Evolutionary conservation across 257 asterid genomes (phyloP).

Genomic region (Solanum chilense): DNA sequence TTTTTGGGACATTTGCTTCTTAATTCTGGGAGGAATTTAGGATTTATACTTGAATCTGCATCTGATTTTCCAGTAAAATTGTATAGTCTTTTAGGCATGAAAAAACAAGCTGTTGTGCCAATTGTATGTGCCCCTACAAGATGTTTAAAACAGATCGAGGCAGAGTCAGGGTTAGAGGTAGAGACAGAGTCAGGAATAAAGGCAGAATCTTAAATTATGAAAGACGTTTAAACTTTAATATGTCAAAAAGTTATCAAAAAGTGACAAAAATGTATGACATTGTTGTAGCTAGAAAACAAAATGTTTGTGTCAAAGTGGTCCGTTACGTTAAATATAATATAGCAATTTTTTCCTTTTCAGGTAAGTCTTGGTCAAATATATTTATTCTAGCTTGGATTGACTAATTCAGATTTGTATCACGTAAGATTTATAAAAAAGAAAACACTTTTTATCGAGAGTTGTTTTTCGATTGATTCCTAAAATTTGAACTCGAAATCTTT

Average conservation of each 20-base stretch:
- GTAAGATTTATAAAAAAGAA: background rate
- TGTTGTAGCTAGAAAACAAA: background rate
- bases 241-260: background rate
- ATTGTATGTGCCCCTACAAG: constrained; percentile 35
- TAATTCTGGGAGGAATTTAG: constrained; percentile 3
- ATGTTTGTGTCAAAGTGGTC: background rate
- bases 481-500: background rate
- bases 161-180: too few relatives aligned
- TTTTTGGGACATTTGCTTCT: constrained; percentile 9
- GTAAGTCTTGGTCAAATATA: too few relatives aligned
- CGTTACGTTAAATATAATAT: background rate
- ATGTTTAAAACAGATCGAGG: background rate
- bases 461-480: background rate
- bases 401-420: background rate
- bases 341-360: background rate
- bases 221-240: background rate
- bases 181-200: too few relatives aligned
- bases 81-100: constrained; percentile 25
- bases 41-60: constrained; percentile 17
- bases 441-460: background rate
- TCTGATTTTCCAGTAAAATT: constrained; percentile 6
- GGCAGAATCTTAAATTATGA: too few relatives aligned
- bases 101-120: constrained; percentile 37
- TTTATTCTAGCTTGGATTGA: too few relatives aligned
- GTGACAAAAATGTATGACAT: background rate